phyloP scores from a whole-genome alignment of 129 eudicot genomes.

The Saposhnikovia divaricata region DNA sequence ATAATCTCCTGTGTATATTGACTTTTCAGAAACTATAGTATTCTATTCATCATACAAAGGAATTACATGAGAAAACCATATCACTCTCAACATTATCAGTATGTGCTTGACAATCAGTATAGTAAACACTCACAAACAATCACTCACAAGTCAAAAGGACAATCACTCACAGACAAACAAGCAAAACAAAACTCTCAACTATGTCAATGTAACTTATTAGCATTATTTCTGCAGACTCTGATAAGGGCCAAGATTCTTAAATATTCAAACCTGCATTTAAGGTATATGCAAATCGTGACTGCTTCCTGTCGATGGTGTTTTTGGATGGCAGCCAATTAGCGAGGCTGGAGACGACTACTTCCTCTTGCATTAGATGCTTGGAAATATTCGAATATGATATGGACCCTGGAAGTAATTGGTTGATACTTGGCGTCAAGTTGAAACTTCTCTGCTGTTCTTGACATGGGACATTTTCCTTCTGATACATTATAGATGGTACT shows the following conservation, averaged over 20 bases:
- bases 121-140: neutral
- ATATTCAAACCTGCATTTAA: neutral
- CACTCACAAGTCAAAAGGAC: too few relatives aligned
- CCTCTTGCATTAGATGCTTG: neutral
- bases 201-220: neutral
- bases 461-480: constrained; percentile 24
- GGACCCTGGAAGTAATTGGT: neutral
- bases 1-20: neutral
- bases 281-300: neutral
- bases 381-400: neutral
- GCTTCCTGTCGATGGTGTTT: too few relatives aligned
- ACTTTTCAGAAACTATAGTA: neutral
- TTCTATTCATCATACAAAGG: neutral
- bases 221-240: neutral
- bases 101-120: neutral
- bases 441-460: constrained; percentile 12
- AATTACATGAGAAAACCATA: neutral
- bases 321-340: neutral
- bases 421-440: neutral
- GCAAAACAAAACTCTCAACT: neutral
- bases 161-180: neutral
- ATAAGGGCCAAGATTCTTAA: neutral
- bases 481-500: constrained; percentile 5
- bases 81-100: neutral
- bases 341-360: constrained; percentile 1